Conservation (phyloP, 108 stramenopile species). For the Mayamaea pseudoterrestris region DNA sequence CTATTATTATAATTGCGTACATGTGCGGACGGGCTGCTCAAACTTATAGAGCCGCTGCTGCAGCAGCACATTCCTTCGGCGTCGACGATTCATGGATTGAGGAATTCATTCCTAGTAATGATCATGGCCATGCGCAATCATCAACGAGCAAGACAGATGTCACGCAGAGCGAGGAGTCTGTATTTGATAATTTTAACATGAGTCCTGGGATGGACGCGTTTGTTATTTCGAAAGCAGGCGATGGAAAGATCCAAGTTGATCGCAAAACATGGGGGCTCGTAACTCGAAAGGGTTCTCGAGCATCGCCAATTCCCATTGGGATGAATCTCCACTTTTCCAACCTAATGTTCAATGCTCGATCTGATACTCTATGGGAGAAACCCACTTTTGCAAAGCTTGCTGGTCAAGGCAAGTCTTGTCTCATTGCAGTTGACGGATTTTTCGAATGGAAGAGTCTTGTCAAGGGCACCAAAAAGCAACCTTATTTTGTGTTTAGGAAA, state of each 20-base stretch:
- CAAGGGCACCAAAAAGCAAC: slow-evolving; percentile 66
- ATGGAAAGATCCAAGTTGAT: slow-evolving; percentile 8
- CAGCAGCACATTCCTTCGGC: slow-evolving; percentile 1
- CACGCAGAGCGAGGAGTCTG: neutral
- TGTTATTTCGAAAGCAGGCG: slow-evolving; percentile 12
- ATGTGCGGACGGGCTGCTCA: slow-evolving; percentile 14
- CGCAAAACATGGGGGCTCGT: slow-evolving; percentile 68
- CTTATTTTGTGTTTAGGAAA: slow-evolving; percentile 49
- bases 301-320: slow-evolving; percentile 27
- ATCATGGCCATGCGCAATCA: neutral
- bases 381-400: slow-evolving; percentile 41
- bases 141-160: neutral
- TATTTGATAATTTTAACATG: slow-evolving; percentile 35
- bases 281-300: slow-evolving; percentile 33
- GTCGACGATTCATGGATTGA: neutral
- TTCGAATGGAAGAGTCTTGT: slow-evolving; percentile 71
- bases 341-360: slow-evolving; percentile 71
- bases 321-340: slow-evolving; percentile 42
- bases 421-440: slow-evolving; percentile 72
- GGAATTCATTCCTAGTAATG: neutral
- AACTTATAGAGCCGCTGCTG: slow-evolving; percentile 1
- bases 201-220: slow-evolving; percentile 39
- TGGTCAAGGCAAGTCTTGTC: slow-evolving; percentile 30
- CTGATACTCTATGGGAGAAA: slow-evolving; percentile 61
- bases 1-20: too few species aligned